Conservation (phyloP, 139 green algal genomes). For the Diplosphaera chodatii region DNA sequence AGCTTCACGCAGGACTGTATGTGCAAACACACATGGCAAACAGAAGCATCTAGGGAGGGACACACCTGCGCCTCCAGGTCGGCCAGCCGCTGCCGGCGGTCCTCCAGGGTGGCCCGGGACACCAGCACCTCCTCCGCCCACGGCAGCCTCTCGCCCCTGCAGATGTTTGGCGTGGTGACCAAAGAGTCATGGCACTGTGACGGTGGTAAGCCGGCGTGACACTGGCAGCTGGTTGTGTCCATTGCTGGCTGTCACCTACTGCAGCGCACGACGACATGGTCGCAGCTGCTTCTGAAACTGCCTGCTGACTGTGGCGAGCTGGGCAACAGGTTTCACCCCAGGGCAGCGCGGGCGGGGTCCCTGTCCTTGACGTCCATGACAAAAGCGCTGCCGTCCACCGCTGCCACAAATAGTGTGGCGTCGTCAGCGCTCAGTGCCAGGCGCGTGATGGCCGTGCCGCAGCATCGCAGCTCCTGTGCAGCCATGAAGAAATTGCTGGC, state of each 20-base stretch:
- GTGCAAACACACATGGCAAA: neutral
- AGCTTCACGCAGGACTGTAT: too few species aligned
- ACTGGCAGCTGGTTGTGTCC: too few species aligned
- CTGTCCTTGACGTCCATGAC: conserved; percentile 71
- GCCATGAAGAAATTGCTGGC: too few species aligned
- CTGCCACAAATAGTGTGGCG: conserved; percentile 55
- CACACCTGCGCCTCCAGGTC: conserved; percentile 78
- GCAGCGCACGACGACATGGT: too few species aligned
- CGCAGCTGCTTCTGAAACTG: too few species aligned
- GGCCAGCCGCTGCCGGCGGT: conserved; percentile 62
- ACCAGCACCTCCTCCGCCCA: conserved; percentile 86
- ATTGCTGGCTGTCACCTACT: too few species aligned
- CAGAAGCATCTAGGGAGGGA: neutral
- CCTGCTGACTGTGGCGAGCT: too few species aligned
- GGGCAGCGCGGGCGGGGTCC: conserved; percentile 35
- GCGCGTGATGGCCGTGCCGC: conserved; percentile 50
- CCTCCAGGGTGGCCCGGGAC: conserved; percentile 75
- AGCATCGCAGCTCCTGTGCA: conserved; percentile 30
- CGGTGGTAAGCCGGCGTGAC: too few species aligned
- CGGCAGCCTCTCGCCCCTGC: conserved; percentile 46
- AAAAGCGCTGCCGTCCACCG: conserved; percentile 70
- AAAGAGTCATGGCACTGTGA: too few species aligned
- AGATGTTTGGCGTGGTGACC: too few species aligned
- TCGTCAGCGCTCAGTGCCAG: conserved; percentile 67
- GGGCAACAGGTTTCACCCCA: too few species aligned